These are phyloP conservation scores for Camellia granthamiana DNA, from an alignment of 148 eudicot genomes.

Conservation along the genomic window DNA sequence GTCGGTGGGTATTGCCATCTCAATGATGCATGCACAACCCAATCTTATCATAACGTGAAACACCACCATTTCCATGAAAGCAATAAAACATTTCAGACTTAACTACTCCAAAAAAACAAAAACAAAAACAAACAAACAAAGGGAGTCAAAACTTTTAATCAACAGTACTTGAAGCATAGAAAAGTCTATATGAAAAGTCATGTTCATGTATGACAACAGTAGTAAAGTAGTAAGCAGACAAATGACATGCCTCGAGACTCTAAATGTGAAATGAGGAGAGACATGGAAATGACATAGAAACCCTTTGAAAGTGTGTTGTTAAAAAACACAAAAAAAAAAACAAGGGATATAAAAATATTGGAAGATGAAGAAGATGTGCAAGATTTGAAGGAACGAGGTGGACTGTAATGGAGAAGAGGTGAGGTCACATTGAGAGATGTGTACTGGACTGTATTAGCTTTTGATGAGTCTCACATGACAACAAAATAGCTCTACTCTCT, in stretches of 20 bases:
- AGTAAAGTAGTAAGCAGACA: conserved; percentile 15
- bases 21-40: too few relatives aligned
- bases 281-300: conserved; percentile 8
- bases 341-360: background rate
- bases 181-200: background rate
- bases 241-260: conserved; percentile 21
- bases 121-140: background rate
- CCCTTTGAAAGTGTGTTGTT: background rate
- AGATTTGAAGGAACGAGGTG: conserved; percentile 41
- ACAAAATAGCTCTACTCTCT: conserved; percentile 57
- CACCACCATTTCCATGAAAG: too few relatives aligned
- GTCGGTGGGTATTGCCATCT: too few relatives aligned
- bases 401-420: conserved; percentile 18
- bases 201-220: background rate
- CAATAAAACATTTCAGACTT: background rate
- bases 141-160: background rate
- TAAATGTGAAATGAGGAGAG: conserved; percentile 15
- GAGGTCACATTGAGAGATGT: conserved; percentile 28
- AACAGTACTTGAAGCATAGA: background rate
- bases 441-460: conserved; percentile 18
- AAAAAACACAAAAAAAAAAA: background rate
- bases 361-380: conserved; percentile 22
- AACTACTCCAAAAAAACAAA: background rate
- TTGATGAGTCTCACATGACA: conserved; percentile 50
- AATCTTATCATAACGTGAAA: too few relatives aligned